Evolutionary conservation across 2,329 filamentous ascomycete species (phyloP).

Genomic region (Aspergillus floridensis): DNA sequence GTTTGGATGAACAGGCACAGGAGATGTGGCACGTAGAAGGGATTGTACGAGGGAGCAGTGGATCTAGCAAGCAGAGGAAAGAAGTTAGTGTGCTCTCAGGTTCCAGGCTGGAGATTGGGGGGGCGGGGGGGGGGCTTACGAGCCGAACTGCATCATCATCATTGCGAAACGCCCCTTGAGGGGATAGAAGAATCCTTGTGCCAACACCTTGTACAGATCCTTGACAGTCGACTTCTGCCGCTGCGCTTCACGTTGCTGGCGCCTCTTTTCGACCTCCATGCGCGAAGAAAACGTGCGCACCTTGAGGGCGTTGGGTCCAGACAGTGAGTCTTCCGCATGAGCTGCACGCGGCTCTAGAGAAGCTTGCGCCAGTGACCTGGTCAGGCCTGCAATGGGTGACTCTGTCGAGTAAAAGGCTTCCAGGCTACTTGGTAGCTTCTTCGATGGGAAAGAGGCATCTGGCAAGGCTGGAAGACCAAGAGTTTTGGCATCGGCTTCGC

Average conservation of each 20-base stretch:
- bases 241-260: conserved; percentile 40
- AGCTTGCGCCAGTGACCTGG: conserved; percentile 63
- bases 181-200: conserved; percentile 79
- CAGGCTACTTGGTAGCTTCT: conserved; percentile 69
- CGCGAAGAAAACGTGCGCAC: conserved; percentile 83
- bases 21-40: conserved; percentile 71
- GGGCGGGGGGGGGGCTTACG: conserved; percentile 37
- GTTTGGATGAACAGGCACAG: conserved; percentile 83
- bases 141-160: conserved; percentile 53
- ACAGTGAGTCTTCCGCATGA: conserved; percentile 72
- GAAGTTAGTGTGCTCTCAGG: background rate
- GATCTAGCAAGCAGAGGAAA: conserved; percentile 25
- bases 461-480: conserved; percentile 33
- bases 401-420: conserved; percentile 64
- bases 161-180: conserved; percentile 77
- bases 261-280: conserved; percentile 62
- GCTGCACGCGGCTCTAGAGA: conserved; percentile 82
- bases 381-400: conserved; percentile 65
- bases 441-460: conserved; percentile 69
- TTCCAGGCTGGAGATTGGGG: background rate
- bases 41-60: conserved; percentile 47
- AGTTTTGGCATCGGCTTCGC: conserved; percentile 51
- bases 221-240: conserved; percentile 66
- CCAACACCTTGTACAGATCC: conserved; percentile 72
- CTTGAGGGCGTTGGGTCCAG: conserved; percentile 81